Evolutionary conservation across 768 basidiomycete genomes (phyloP).

Genomic region (Serendipita indica): DNA sequence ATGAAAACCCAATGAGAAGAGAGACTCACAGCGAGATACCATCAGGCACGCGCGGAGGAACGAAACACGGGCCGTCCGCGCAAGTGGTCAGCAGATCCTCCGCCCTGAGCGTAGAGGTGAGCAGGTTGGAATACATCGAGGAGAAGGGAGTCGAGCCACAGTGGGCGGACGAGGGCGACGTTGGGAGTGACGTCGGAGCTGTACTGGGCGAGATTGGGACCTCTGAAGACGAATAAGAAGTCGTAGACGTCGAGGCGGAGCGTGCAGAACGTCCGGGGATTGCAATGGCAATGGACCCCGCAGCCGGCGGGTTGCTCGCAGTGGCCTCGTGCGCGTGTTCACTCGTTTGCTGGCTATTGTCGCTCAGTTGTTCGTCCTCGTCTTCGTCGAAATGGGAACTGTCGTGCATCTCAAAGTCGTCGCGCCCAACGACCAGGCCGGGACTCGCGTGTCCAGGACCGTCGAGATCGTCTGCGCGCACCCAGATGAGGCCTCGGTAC

Average conservation of each 20-base stretch:
- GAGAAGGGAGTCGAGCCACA: neutral
- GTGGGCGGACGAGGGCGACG: constrained; percentile 11
- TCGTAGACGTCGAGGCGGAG: constrained; percentile 15
- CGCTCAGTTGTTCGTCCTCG: constrained; percentile 22
- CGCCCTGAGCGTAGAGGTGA: constrained; percentile 22
- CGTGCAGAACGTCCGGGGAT: constrained; percentile 15
- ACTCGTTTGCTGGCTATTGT: neutral
- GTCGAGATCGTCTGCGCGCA: constrained; percentile 50
- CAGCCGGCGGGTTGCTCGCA: constrained; percentile 14
- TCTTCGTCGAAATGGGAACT: constrained; percentile 15
- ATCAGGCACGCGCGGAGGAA: constrained; percentile 57
- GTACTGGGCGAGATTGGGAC: constrained; percentile 5
- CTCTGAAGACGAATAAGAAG: constrained; percentile 15
- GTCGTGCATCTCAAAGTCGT: constrained; percentile 18
- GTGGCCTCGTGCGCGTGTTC: constrained; percentile 14
- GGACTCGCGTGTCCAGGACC: constrained; percentile 13
- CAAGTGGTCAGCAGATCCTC: constrained; percentile 24
- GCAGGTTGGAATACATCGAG: constrained; percentile 16
- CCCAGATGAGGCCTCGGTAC: constrained; percentile 72
- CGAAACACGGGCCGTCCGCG: constrained; percentile 41
- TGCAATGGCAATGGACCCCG: constrained; percentile 22
- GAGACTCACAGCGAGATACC: constrained; percentile 27
- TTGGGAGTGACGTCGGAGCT: constrained; percentile 6
- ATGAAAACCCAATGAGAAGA: neutral
- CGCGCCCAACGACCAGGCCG: constrained; percentile 21